Evolutionary conservation across 352 stramenopile genomes (phyloP).

Genomic region (Globisporangium irregulare): DNA sequence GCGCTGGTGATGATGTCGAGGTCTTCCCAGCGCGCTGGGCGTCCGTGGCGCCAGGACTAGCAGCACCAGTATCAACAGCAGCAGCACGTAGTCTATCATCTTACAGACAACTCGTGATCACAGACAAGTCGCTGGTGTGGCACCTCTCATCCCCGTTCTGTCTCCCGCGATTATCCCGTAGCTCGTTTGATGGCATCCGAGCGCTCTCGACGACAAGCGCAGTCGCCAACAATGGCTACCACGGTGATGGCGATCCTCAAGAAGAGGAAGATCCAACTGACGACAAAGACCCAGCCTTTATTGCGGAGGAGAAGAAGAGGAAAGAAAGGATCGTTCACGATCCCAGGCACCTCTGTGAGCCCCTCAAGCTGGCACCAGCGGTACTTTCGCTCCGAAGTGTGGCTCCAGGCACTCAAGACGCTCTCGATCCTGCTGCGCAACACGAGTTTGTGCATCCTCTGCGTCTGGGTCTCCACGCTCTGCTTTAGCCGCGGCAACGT

Average conservation of each 20-base stretch:
- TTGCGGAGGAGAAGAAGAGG: background rate
- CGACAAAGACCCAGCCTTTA: background rate
- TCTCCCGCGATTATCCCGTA: background rate
- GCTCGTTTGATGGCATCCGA: background rate
- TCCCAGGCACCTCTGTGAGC: background rate
- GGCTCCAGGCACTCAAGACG: conserved; percentile 14
- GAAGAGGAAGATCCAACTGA: background rate
- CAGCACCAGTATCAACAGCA: background rate
- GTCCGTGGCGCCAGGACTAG: background rate
- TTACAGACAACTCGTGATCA: background rate
- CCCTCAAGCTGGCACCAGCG: background rate
- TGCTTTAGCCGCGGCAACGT: conserved; percentile 26
- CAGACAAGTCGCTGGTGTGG: background rate
- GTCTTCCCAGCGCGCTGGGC: background rate
- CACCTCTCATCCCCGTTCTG: background rate
- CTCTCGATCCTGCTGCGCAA: conserved; percentile 27
- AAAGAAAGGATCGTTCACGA: background rate
- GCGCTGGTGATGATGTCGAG: background rate
- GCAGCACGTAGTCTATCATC: background rate
- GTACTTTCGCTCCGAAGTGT: conserved; percentile 11
- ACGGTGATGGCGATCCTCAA: background rate
- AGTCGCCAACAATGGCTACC: background rate
- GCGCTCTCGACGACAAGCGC: background rate
- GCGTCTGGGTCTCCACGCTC: conserved; percentile 19
- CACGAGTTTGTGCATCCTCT: conserved; percentile 15